These are phyloP conservation scores for Trichosporon coremiiforme DNA, from an alignment of 1,284 basidiomycete genomes.

Conservation along the genomic window DNA sequence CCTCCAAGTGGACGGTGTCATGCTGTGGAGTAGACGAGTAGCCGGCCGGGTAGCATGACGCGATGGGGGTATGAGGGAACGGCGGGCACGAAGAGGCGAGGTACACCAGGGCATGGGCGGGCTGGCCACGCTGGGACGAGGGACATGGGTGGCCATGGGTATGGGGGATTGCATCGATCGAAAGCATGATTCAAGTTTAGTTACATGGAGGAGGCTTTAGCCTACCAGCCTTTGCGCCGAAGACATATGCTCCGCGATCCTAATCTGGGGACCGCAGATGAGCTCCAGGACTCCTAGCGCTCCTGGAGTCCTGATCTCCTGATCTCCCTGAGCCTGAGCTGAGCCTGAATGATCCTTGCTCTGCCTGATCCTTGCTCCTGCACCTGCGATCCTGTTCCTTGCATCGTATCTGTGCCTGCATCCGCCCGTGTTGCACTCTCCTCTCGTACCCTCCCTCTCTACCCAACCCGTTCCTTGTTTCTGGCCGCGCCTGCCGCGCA, in stretches of 20 bases:
- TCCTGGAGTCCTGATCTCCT: constrained; percentile 7
- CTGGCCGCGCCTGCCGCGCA: background rate
- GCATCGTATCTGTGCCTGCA: background rate
- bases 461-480: too few relatives aligned
- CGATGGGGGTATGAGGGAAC: constrained; percentile 14
- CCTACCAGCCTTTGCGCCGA: constrained; percentile 16
- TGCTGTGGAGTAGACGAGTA: background rate
- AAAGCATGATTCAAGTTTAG: constrained; percentile 17
- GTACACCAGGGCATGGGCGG: background rate
- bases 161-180: background rate
- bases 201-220: constrained; percentile 3
- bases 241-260: constrained; percentile 3
- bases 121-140: background rate
- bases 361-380: too few relatives aligned
- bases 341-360: constrained; percentile 14
- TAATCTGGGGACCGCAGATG: constrained; percentile 9
- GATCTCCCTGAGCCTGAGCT: constrained; percentile 15
- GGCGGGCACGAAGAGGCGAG: background rate
- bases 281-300: background rate
- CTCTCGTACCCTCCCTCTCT: background rate
- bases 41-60: background rate
- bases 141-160: background rate
- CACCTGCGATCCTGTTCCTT: background rate
- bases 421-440: background rate
- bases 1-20: background rate